These are phyloP conservation scores for Penicillium alfredii DNA, from an alignment of 495 filamentous ascomycete species.

Conservation along the genomic window DNA sequence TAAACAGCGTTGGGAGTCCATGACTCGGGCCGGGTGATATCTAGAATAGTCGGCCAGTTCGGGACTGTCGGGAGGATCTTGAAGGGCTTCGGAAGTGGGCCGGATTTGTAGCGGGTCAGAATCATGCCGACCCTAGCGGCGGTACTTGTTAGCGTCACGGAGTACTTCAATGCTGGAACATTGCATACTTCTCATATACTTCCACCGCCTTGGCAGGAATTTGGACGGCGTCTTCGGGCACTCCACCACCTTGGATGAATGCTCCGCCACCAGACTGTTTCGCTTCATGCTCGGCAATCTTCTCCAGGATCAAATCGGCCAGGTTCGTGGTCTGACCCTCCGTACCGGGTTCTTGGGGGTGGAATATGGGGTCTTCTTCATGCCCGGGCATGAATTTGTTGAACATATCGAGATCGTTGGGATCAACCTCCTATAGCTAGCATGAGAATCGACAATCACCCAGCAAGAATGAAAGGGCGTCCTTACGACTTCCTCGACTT, in stretches of 20 bases:
- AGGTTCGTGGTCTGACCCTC: slow-evolving; percentile 65
- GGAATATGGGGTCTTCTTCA: slow-evolving; percentile 45
- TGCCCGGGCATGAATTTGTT: slow-evolving; percentile 72
- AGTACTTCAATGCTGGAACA: neutral
- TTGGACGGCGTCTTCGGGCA: slow-evolving; percentile 73
- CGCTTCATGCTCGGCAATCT: slow-evolving; percentile 89
- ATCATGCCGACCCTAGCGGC: slow-evolving; percentile 70
- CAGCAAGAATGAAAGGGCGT: neutral
- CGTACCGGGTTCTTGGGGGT: slow-evolving; percentile 39
- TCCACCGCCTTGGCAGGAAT: slow-evolving; percentile 88
- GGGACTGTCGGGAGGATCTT: slow-evolving; percentile 91
- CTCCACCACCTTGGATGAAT: slow-evolving; percentile 41
- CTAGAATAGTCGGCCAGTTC: slow-evolving; percentile 81
- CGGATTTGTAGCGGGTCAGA: slow-evolving; percentile 88
- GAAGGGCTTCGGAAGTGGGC: slow-evolving; percentile 92
- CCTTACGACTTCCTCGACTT: slow-evolving; percentile 67
- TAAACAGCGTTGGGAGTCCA: slow-evolving; percentile 88
- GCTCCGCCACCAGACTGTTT: slow-evolving; percentile 42
- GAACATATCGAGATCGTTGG: slow-evolving; percentile 84
- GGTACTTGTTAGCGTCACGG: slow-evolving; percentile 11
- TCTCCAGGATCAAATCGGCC: slow-evolving; percentile 84
- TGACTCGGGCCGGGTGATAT: slow-evolving; percentile 69
- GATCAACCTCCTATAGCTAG: slow-evolving; percentile 63
- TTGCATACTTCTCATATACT: slow-evolving; percentile 78
- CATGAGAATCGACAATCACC: slow-evolving; percentile 11